These are phyloP conservation scores for Lathyrus aphaca DNA, from an alignment of 306 rosid genomes.

Conservation along the genomic window DNA sequence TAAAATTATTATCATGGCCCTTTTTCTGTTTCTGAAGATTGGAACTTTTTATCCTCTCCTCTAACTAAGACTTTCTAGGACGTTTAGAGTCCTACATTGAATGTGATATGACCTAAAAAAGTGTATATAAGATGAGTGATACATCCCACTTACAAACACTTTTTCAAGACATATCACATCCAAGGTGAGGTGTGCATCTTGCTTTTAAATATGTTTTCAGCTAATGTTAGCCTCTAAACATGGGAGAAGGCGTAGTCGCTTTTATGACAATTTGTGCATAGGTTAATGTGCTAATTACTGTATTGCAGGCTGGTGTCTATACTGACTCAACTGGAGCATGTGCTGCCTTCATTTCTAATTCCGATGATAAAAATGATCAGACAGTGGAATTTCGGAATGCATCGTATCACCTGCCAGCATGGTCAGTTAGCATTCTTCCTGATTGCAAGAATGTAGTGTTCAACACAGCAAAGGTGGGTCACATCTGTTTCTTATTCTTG, in stretches of 20 bases:
- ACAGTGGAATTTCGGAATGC: constrained; percentile 68
- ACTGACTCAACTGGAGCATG: constrained; percentile 84
- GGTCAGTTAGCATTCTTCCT: constrained; percentile 98
- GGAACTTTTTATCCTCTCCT: too few species aligned
- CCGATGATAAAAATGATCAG: constrained; percentile 78
- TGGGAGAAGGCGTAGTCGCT: background rate
- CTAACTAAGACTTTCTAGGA: background rate
- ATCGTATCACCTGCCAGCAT: constrained; percentile 90
- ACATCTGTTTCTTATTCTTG: constrained; percentile 28
- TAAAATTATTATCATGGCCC: constrained; percentile 7
- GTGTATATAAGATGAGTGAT: background rate
- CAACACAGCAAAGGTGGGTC: constrained; percentile 84
- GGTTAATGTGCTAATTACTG: constrained; percentile 27
- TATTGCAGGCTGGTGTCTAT: constrained; percentile 77
- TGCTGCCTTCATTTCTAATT: constrained; percentile 79
- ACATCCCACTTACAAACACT: background rate
- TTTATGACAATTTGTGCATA: background rate
- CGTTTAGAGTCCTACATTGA: background rate
- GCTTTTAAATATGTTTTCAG: background rate
- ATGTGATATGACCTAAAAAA: background rate
- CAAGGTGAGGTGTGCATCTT: background rate
- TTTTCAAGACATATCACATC: background rate
- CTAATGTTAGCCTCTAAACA: background rate
- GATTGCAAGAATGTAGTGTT: constrained; percentile 88
- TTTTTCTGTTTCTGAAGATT: constrained; percentile 1